Percentiles rank a stretch among this genome's conserved stretches.
These are phyloP conservation scores for Vicia villosa DNA, from an alignment of 306 rosid species.

Conservation along the genomic window DNA sequence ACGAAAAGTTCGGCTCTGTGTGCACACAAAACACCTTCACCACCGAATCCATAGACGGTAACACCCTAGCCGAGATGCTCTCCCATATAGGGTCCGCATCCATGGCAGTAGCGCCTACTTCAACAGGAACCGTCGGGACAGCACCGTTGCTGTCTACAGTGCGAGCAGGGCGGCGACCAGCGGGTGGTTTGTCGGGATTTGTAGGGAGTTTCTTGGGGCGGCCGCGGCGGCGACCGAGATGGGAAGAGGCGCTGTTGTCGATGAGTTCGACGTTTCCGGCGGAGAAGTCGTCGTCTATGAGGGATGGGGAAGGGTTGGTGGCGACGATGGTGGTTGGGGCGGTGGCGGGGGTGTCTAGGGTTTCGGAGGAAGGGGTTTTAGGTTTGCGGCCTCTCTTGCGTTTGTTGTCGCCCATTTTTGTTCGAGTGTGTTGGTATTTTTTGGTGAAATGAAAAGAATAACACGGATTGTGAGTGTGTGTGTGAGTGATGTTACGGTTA, in stretches of 20 bases:
- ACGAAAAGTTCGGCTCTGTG: conserved; percentile 91
- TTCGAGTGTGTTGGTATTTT: neutral
- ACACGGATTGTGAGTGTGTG: too few relatives aligned
- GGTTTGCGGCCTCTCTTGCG: conserved; percentile 87
- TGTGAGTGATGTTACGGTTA: neutral
- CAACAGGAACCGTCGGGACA: conserved; percentile 35
- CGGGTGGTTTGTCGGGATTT: conserved; percentile 46
- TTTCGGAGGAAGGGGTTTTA: conserved; percentile 57
- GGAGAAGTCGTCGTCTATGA: conserved; percentile 61
- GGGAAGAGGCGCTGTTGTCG: conserved; percentile 46
- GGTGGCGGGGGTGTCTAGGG: conserved; percentile 61
- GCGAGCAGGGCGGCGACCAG: conserved; percentile 48
- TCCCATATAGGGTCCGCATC: conserved; percentile 49
- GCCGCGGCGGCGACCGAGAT: conserved; percentile 52
- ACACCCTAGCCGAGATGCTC: conserved; percentile 50
- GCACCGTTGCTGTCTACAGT: conserved; percentile 38
- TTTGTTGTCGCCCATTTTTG: conserved; percentile 48
- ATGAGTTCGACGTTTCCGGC: conserved; percentile 65
- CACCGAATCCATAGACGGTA: conserved; percentile 90
- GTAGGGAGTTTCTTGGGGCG: conserved; percentile 63
- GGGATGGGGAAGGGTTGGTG: neutral
- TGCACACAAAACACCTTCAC: conserved; percentile 94
- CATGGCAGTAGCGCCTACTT: conserved; percentile 18
- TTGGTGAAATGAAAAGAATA: neutral
- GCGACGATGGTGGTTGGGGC: neutral